Evolutionary conservation across 2,329 filamentous ascomycete species (phyloP).

Genomic region (Torrubiellomyces zombiae): DNA sequence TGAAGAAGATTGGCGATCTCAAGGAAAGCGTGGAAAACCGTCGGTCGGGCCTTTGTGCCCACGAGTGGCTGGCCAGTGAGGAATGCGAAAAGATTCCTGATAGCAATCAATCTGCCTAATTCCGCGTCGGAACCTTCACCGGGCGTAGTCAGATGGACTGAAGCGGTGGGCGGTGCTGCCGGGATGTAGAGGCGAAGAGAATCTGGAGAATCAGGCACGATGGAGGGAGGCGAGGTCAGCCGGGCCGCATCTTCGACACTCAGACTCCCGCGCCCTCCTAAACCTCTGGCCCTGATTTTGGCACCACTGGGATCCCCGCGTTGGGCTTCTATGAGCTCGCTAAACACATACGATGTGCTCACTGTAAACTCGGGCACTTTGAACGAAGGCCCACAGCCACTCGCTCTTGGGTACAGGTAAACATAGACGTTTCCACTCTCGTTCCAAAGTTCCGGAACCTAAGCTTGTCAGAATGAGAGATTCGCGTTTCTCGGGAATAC

Average conservation of each 20-base stretch:
- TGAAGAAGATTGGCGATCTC: conserved; percentile 35
- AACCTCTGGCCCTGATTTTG: conserved; percentile 25
- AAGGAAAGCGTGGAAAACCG: conserved; percentile 36
- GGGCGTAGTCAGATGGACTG: conserved; percentile 16
- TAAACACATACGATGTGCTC: conserved; percentile 36
- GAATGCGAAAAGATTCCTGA: conserved; percentile 51
- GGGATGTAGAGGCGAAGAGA: conserved; percentile 36
- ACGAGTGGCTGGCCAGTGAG: conserved; percentile 47
- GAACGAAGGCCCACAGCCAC: conserved; percentile 39
- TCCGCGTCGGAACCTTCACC: conserved; percentile 20
- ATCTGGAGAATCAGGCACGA: conserved; percentile 21
- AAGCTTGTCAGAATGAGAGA: neutral
- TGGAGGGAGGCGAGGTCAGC: conserved; percentile 18
- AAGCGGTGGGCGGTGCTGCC: conserved; percentile 19
- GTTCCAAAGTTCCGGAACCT: conserved; percentile 53
- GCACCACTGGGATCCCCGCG: conserved; percentile 14
- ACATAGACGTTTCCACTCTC: conserved; percentile 40
- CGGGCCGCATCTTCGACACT: conserved; percentile 31
- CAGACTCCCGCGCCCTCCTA: conserved; percentile 29
- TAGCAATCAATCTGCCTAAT: conserved; percentile 37
- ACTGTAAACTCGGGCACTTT: conserved; percentile 39
- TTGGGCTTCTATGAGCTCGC: conserved; percentile 32
- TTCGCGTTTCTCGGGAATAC: neutral
- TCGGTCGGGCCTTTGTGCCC: conserved; percentile 34
- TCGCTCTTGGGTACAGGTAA: conserved; percentile 36